These are phyloP conservation scores for Ochetophila trinervis DNA, from an alignment of 306 rosid genomes.

Conservation along the genomic window DNA sequence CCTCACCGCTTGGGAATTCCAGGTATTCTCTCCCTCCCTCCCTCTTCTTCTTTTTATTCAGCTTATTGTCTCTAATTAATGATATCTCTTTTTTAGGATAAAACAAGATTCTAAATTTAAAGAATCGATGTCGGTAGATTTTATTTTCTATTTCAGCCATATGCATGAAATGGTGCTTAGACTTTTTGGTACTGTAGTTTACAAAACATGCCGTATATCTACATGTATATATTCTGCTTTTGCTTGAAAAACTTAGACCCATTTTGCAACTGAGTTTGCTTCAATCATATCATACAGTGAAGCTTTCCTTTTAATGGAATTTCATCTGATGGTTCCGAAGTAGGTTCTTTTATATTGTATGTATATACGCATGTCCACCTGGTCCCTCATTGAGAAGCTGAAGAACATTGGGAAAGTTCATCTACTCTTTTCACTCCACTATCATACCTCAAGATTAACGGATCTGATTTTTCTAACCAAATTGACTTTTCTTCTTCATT, in stretches of 20 bases:
- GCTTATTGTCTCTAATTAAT: too few species aligned
- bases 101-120: not conserved
- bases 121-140: not conserved
- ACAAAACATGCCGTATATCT: too few species aligned
- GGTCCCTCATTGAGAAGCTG: not conserved
- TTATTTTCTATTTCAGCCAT: not conserved
- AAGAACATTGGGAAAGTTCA: not conserved
- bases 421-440: too few species aligned
- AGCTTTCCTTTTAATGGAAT: too few species aligned
- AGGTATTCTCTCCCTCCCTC: conserved; percentile 34
- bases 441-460: not conserved
- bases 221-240: too few species aligned
- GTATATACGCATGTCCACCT: not conserved
- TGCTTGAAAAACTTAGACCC: too few species aligned
- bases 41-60: not conserved
- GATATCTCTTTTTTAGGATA: not conserved
- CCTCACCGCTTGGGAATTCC: conserved; percentile 84
- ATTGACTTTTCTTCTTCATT: conserved; percentile 15
- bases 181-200: too few species aligned
- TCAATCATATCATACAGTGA: too few species aligned
- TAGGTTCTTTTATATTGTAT: not conserved
- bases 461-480: conserved; percentile 6
- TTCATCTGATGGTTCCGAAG: too few species aligned
- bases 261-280: too few species aligned
- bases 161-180: not conserved